Base-by-base conservation (phyloP, 1,284 basidiomycete genomes). In the Cryptococcus deneoformans region DNA sequence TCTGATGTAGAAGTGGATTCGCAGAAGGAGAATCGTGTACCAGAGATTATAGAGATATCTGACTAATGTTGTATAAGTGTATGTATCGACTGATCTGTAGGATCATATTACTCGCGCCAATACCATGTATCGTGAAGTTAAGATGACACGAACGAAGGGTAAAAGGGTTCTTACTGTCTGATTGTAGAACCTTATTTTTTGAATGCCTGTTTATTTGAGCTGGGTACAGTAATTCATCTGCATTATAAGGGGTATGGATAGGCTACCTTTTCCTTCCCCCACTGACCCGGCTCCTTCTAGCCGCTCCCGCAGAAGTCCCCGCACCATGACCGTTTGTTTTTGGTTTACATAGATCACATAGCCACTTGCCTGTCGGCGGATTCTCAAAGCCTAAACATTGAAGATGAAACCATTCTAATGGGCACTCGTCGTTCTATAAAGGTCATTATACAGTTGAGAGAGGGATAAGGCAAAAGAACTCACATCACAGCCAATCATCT, bases 381-480 rank as follows among this genome's bases (percentile, higher is more conserved):
- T 58, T 55, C 24, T 61, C 57, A 35, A 78, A 57, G n/a, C 72
- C 76, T 3, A 65, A 52, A 53, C 77, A 79, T 3, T 59, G 50
- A 11, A 77, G 68, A 53, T 79, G 77, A 64, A 77, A 79, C 79
- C 80, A 82, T 61, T 81, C 80, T 53, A 76, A 60, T 1, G 75
- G 72, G 60, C 81, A 82, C 52, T 82, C 80, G 20, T 80, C 79
- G 67, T 81, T 81, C 68, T 82, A 72, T 10, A 10, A 24, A 43
- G 38, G n/a, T 16, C 6, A n/a, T 12, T 37, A 24, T 29, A 29
- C 16, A 24, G n/a, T 14, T 16, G 7, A 9, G 43, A 14, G 14
- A 12, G 35, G 20, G 20, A 20, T 20, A 20, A 20, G 20, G 20
- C 20, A 20, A 14, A 35, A 24, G 45, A 29, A 66, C 71, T 65